These are phyloP conservation scores for Senna siamea DNA, from an alignment of 306 rosid species.

Conservation along the genomic window DNA sequence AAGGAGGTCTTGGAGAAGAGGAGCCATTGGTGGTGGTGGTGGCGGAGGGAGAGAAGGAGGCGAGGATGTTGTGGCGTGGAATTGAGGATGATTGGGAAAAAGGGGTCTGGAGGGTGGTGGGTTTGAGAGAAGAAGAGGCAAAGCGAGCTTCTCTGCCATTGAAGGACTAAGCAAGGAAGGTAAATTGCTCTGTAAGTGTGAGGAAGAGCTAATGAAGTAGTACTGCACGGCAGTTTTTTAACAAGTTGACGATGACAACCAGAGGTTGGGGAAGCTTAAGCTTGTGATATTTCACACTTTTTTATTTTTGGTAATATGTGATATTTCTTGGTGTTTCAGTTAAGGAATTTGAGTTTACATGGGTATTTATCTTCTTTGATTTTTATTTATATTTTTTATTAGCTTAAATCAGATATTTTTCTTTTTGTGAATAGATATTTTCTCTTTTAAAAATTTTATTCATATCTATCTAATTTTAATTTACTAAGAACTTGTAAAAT, in stretches of 20 bases:
- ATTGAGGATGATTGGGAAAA: constrained; percentile 41
- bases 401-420: too few species aligned
- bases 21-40: constrained; percentile 47
- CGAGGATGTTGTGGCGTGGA: constrained; percentile 22
- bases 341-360: too few species aligned
- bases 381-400: too few species aligned
- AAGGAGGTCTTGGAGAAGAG: constrained; percentile 56
- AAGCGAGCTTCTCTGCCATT: constrained; percentile 65
- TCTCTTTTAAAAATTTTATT: too few species aligned
- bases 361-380: too few species aligned
- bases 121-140: constrained; percentile 62
- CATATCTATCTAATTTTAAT: too few species aligned
- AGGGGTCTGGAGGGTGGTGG: constrained; percentile 55
- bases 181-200: background rate
- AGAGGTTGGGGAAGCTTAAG: background rate
- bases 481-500: too few species aligned
- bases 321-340: too few species aligned
- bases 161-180: background rate
- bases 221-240: too few species aligned
- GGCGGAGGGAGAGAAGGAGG: constrained; percentile 25
- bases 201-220: background rate
- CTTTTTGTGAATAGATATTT: too few species aligned
- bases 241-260: background rate
- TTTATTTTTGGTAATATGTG: too few species aligned
- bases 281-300: background rate